Base-by-base conservation (phyloP, 495 filamentous ascomycete genomes). In the Podospora anserina region DNA sequence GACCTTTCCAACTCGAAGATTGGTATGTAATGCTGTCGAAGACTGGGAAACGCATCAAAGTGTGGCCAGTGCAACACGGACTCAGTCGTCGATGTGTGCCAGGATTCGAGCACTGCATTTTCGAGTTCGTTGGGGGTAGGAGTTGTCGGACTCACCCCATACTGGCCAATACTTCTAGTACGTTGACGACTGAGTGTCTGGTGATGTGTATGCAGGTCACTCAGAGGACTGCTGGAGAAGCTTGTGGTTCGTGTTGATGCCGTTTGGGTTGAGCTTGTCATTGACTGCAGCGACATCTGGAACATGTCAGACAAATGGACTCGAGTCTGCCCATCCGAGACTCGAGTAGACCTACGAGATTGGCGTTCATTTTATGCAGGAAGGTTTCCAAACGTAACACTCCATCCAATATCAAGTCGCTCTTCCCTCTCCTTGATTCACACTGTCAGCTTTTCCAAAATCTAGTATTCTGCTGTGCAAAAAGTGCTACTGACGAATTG, bases 321-420 rank as follows among this genome's bases (percentile, higher is more conserved):
- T 16, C 39, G 7, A 49, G 9, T 49, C 39, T 49, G 13, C 39
- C 39, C 9, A 49, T 11, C 9, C 9, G 39, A 16, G 9, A 23
- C 23, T 23, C 34, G 34, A 16, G 9, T 32, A 28, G 34, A 61
- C 69, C 34, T 18, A 74, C 39, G 30, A 74, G 67, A 16, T 63
- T 69, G 20, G 72, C 68, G 54, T 76, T 76, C 59, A 76, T 72
- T 56, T 76, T 68, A 1, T 74, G 72, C 11, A 76, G 63, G 39
- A 66, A 68, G 57, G 57, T 69, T 61, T 79, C 78, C 61, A 79
- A 66, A 11, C 78, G 76, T 9, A 76, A 60, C 2, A 78, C 71
- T 2, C 73, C 74, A 34, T 79, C 76, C 1, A 79, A 71, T 30
- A 79, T 79, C 5, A 76, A 66, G 53, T 79, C 78, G 55, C 76